Conservation (phyloP, 192 early-diverging fungal species). For the Mortierella claussenii region DNA sequence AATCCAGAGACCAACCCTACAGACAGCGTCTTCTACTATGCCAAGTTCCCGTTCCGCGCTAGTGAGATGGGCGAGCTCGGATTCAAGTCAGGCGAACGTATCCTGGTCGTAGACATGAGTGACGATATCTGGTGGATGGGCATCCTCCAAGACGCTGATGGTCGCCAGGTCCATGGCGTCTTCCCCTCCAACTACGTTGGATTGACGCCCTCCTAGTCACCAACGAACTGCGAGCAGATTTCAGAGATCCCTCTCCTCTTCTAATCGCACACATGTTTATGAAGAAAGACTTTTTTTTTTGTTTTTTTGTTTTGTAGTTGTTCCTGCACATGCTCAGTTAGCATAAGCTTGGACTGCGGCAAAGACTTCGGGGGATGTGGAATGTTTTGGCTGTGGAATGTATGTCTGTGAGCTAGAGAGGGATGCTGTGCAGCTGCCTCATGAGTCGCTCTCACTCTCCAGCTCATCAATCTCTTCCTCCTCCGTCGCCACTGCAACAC, state of each 20-base stretch:
- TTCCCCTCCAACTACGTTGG: slow-evolving; percentile 83
- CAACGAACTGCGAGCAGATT: too few species aligned
- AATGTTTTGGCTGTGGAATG: too few species aligned
- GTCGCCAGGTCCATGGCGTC: slow-evolving; percentile 69
- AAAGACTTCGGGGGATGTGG: too few species aligned
- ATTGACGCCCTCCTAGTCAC: slow-evolving; percentile 23
- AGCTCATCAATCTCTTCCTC: slow-evolving; percentile 6
- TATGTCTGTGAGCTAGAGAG: background rate
- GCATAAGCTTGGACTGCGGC: too few species aligned
- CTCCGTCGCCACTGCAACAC: background rate
- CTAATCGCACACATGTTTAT: background rate
- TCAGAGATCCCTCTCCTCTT: background rate
- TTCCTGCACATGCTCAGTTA: too few species aligned
- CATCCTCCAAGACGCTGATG: slow-evolving; percentile 63
- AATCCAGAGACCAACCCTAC: background rate
- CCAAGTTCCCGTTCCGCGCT: slow-evolving; percentile 78
- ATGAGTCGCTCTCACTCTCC: slow-evolving; percentile 3
- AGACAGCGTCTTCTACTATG: slow-evolving; percentile 60
- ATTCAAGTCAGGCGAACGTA: slow-evolving; percentile 73
- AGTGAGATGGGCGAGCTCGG: slow-evolving; percentile 79
- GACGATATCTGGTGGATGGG: slow-evolving; percentile 91
- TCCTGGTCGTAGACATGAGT: slow-evolving; percentile 80
- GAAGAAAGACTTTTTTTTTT: background rate
- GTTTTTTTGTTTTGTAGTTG: background rate
- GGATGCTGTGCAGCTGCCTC: background rate